Conservation (phyloP, 768 basidiomycete genomes). For the Xerocomellus chrysenteron region DNA sequence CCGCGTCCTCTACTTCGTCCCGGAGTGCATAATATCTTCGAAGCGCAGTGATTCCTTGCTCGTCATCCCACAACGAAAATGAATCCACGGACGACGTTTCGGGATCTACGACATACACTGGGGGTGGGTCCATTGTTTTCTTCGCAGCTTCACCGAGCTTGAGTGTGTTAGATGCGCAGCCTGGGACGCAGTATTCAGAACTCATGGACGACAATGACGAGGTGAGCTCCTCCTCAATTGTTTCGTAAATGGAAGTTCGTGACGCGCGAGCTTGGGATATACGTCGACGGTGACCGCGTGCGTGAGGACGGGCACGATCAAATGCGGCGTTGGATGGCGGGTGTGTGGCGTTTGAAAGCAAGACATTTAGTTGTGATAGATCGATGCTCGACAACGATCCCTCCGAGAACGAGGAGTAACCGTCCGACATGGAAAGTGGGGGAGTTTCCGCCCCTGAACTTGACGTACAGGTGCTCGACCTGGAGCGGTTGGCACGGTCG, state of each 20-base stretch:
- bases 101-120: conserved; percentile 57
- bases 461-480: conserved; percentile 67
- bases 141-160: conserved; percentile 4
- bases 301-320: conserved; percentile 40
- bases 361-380: conserved; percentile 54
- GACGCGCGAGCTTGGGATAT: conserved; percentile 63
- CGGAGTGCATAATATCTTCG: conserved; percentile 67
- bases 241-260: conserved; percentile 72
- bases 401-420: conserved; percentile 61
- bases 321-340: conserved; percentile 46
- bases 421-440: conserved; percentile 66
- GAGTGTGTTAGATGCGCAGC: conserved; percentile 34
- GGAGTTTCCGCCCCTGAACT: conserved; percentile 72
- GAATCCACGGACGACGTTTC: conserved; percentile 50
- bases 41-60: conserved; percentile 60
- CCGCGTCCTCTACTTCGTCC: conserved; percentile 65
- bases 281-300: conserved; percentile 63
- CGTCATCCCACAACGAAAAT: conserved; percentile 60
- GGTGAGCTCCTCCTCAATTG: conserved; percentile 69
- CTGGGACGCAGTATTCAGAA: conserved; percentile 20
- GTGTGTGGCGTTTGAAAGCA: conserved; percentile 55
- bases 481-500: conserved; percentile 46
- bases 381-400: conserved; percentile 81
- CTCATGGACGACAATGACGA: conserved; percentile 28
- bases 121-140: conserved; percentile 33